Base-by-base conservation (phyloP, 352 stramenopile species). In the Globisporangium irregulare region DNA sequence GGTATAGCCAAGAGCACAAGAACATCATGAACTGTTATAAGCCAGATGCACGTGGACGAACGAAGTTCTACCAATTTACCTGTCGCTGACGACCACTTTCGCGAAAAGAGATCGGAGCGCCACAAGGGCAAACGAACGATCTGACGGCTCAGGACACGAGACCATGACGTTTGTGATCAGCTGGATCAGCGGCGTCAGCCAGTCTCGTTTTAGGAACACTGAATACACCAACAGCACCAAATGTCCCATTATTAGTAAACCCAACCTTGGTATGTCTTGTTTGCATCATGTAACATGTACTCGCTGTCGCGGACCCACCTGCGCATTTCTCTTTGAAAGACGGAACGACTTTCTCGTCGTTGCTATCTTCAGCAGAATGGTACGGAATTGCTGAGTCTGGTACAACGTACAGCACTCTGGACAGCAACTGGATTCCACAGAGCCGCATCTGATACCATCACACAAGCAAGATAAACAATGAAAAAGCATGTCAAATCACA, bases 131-230 rank as follows among this genome's bases (percentile, higher is more conserved):
- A 72, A 46, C 18, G 79, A 74, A 22, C 82, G 79, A 14, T 90
- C 75, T 0, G 34, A 72, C 15, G 72, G 54, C 3, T 91, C 76
- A 22, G 74, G 68, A 63, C 86, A 84, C 20, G 82, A 86, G 8
- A 93, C 76, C 79, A 93, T 91, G n/a, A 78, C 76, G 24, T 89
- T 92, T 1, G 82, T 89, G 22, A 84, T 72, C 1, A 89, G 75
- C 62, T 93, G 78, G 22, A 90, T 70, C 15, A 91, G 64, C 10
- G 79, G 73, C 55, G 75, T 77, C 10, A 91, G 62, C 86, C 84
- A 92, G 61, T 91, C 80, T 34, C 75, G 67, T 0, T 68, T 41
- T 5, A 59, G 60, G 60, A 84, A 83, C 22, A 68, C 81, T 32
- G 29, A 32, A 8, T 32, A 8, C 29, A 32, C 0, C 29, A 32